phyloP scores from a whole-genome alignment of 1,284 basidiomycete genomes.

The Ustilago shanxiensis region DNA sequence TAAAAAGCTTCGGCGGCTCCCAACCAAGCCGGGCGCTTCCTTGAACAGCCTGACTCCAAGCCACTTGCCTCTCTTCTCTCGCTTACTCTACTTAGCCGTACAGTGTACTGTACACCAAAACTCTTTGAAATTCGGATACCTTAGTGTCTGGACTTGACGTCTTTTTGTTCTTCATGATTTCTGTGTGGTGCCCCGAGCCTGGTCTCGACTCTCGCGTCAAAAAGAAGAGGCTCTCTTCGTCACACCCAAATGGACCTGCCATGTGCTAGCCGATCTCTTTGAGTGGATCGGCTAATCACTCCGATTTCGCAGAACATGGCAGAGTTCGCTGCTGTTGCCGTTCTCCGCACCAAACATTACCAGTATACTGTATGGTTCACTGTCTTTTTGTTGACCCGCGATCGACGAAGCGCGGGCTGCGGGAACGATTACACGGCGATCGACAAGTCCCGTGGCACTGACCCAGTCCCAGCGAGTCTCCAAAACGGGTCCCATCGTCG shows the following conservation, averaged over 20 bases:
- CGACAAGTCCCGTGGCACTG: not conserved
- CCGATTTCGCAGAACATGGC: not conserved
- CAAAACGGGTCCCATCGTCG: no score
- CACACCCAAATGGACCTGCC: not conserved
- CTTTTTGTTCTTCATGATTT: no score
- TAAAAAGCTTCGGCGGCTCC: constrained; percentile 27
- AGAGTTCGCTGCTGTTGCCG: not conserved
- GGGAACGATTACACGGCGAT: not conserved
- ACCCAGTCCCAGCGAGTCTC: no score
- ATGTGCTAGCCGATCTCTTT: constrained; percentile 3
- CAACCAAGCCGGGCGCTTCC: constrained; percentile 6
- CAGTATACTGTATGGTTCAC: not conserved
- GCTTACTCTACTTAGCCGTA: not conserved
- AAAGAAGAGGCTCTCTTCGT: not conserved
- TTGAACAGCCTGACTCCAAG: not conserved
- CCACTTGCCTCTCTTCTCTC: not conserved
- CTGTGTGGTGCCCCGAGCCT: not conserved
- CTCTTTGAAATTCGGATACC: no score
- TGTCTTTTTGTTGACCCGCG: not conserved
- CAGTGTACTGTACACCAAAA: no score
- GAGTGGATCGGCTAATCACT: not conserved
- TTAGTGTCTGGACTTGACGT: no score
- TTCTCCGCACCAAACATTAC: not conserved
- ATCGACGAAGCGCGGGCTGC: constrained; percentile 10
- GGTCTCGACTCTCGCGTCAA: not conserved